Base-by-base conservation (phyloP, 805 yeast genomes). In the Starmerella sp. region DNA sequence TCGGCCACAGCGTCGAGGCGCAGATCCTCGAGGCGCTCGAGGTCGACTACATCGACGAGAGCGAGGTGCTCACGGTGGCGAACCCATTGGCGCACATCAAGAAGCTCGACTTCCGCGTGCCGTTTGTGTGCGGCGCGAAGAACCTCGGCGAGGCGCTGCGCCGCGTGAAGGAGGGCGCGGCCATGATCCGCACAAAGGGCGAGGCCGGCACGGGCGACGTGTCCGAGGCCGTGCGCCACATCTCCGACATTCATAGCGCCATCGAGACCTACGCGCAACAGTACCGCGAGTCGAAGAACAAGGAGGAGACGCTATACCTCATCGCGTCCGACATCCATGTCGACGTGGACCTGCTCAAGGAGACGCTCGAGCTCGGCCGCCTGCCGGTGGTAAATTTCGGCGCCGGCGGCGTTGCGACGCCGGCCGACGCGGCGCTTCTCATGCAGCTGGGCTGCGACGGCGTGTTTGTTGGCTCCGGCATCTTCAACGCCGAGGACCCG, bases 181-280 rank as follows among this genome's bases (percentile, higher is more conserved):
- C 91, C 35, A 84, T 85, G 91, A 78, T 85, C 66, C 77, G 93
- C 68, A 82, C 93, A 60, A 85, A 85, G 71, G 95, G 95, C 62
- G 95, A 85, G 68, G 93, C 95, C 37, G 95, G 95, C 46, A 86
- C 95, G 39, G 95, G 95, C 54, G 93, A 85, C 69, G 81, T 85
- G 52, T 80, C 86, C 43, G 91, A 85, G 69, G 93, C 93, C 13
- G 87, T 85, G 55, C 78, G 75, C 65, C 95, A 85, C 68, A 82
- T 86, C 61, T 75, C 79, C 54, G 73, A 76, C 60, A 82, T 86
- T 67, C 76, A 73, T 57, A 65, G 69, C 51, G 79, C 84, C 63
- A 81, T 84, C 62, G 70, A 71, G 49, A 77, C 77, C 58, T 41
- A 34, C 37, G 29, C 53, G 7, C 48, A 42, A 15, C 78, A 78